phyloP scores from a whole-genome alignment of 2,329 filamentous ascomycete species.

The Eurotiales sp. region DNA sequence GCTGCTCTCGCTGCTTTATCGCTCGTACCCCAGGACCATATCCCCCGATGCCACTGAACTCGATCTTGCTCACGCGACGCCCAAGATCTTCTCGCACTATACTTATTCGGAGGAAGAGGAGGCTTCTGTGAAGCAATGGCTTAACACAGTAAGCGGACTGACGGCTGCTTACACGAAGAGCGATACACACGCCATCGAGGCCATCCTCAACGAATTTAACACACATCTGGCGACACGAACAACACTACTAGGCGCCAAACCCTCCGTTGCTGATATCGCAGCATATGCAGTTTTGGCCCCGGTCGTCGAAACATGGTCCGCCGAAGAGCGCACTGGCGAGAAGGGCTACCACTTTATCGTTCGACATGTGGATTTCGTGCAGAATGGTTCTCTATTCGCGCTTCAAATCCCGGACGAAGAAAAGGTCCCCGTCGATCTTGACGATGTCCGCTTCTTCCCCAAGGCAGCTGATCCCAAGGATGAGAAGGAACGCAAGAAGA shows the following conservation, averaged over 20 bases:
- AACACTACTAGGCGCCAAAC: constrained; percentile 84
- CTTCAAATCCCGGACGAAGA: constrained; percentile 66
- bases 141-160: constrained; percentile 70
- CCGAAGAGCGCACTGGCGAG: constrained; percentile 85
- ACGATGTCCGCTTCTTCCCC: constrained; percentile 81
- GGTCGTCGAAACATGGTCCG: constrained; percentile 71
- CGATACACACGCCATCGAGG: constrained; percentile 54
- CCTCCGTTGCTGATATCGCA: constrained; percentile 80
- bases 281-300: constrained; percentile 76
- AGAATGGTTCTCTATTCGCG: constrained; percentile 72
- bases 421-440: constrained; percentile 73
- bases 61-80: constrained; percentile 44
- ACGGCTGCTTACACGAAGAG: constrained; percentile 48
- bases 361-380: constrained; percentile 88
- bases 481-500: constrained; percentile 95
- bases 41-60: constrained; percentile 39
- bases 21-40: constrained; percentile 40
- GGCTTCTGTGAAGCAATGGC: constrained; percentile 85
- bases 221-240: constrained; percentile 82
- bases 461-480: constrained; percentile 87
- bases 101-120: constrained; percentile 76
- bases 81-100: constrained; percentile 64
- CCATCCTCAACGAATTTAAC: constrained; percentile 77
- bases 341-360: constrained; percentile 87
- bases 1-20: constrained; percentile 43